Evolutionary conservation across 495 filamentous ascomycete genomes (phyloP), one percentile per base, ranked within the genome.

Genomic region (Melanomma pulvis-pyrius): DNA sequence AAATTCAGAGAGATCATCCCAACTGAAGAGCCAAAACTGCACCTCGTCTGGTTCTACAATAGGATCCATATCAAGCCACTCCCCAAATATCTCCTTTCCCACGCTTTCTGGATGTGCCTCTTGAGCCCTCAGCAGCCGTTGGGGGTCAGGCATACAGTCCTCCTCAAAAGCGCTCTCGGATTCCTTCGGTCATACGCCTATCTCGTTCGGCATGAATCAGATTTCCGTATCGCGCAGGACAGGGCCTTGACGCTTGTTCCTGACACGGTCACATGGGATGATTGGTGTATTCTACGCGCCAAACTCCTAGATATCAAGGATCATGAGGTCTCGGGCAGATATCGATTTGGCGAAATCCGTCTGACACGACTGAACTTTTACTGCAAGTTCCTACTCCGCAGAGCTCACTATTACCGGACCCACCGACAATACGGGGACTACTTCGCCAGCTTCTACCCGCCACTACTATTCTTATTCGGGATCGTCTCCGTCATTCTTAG

Each of bases 11-110:
- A 80, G 0, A 80, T 85, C n/a, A 57, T 74, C 15, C 67, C 82
- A 30, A 75, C 77, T 2, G 85, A 89, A 55, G 56, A 82, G 25
- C 74, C 79, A 0, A 69, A 77, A 2, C 71, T 87, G 9, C 86
- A 89, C 59, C 78, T 87, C 0, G 75, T 87, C 15, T 89, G 84
- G 86, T 65, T 68, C 39, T 63, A 82, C 26, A 63, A 77, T n/a
- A 61, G 71, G 1, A 81, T 87, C 24, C 86, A 79, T 71, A 72
- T 88, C 56, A 88, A 87, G 55, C 85, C 86, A 1, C 60, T 88
- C 0, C 86, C 85, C 0, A 17, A 55, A 6, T 87, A 77, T 65
- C 77, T 88, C 0, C 76, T 82, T n/a, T 74, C 72, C 0, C 1
- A 50, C 22, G 1, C 7, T 6, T 24, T 26, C 22, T n/a, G n/a